Evolutionary conservation across 805 yeast genomes (phyloP), one percentile per base, ranked within the genome.

Genomic region (Blastobotrys attinorum): DNA sequence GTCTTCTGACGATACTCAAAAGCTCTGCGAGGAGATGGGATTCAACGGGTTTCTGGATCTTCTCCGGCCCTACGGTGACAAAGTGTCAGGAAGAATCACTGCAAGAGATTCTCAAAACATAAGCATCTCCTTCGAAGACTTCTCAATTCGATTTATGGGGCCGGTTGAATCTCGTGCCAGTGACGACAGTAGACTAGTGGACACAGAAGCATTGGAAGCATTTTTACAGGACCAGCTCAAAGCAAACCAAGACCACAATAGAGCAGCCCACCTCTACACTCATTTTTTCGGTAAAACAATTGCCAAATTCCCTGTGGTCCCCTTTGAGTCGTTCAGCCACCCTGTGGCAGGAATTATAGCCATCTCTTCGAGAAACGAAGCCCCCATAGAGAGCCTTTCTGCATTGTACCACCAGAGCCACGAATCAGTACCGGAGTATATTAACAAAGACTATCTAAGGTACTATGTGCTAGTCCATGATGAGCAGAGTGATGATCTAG

Each of bases 291-390:
- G 34, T 16, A 15, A 11, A 7, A 56, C 83, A 34, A 65, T 83
- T 5, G 71, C 86, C 3, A 70, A 82, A 10, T 71, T 76, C 11
- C 71, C 72, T 5, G 63, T 84, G 6, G 77, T 85, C 2, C 79
- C 90, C 1, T 86, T 84, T 58, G 97, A 90, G 60, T 80, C 87
- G 3, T 79, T 88, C 60, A 80, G 83, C 51, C 96, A 89, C 58
- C 97, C 97, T 0, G 75, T 87, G 1, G 73, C 85, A 2, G 83
- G 88, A 34, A 58, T 90, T 11, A 70, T 87, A 40, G 79, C 81
- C 0, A 67, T 87, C 3, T 75, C 85, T 18, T 69, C 76, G 18
- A 50, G 62, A 11, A 84, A 80, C 25, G 79, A 75, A 10, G 61
- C 64, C n/a, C 78, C 92, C 3, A 70, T 82, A 41, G 73, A 72